phyloP scores from a whole-genome alignment of 768 basidiomycete species.

The Gloeostereum incarnatum region DNA sequence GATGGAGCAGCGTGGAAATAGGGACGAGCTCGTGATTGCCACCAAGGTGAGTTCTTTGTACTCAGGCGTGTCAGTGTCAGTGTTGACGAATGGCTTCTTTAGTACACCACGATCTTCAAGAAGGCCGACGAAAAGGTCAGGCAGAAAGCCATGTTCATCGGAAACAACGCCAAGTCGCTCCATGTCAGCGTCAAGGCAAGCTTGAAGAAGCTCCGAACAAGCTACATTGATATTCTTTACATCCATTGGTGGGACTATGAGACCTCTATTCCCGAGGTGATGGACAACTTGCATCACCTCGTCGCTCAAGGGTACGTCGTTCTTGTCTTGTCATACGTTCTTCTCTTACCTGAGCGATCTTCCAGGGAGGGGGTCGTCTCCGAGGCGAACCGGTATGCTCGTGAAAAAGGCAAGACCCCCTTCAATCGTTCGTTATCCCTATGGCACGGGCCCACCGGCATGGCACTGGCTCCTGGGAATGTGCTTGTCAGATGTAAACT shows the following conservation, averaged over 20 bases:
- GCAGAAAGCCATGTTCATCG: slow-evolving; percentile 30
- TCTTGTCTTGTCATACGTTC: slow-evolving; percentile 12
- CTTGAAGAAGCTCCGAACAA: slow-evolving; percentile 29
- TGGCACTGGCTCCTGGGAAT: slow-evolving; percentile 28
- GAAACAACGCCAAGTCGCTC: slow-evolving; percentile 38
- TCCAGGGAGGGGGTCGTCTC: slow-evolving; percentile 30
- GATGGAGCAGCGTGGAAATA: slow-evolving; percentile 32
- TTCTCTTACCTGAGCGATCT: too few species aligned
- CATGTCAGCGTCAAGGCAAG: slow-evolving; percentile 23
- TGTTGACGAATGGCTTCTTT: not conserved
- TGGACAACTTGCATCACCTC: slow-evolving; percentile 30
- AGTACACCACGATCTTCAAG: slow-evolving; percentile 24
- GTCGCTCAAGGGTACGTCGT: slow-evolving; percentile 34
- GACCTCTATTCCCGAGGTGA: slow-evolving; percentile 36
- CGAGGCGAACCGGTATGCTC: slow-evolving; percentile 30
- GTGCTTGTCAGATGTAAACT: slow-evolving; percentile 20
- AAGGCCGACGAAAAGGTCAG: slow-evolving; percentile 12
- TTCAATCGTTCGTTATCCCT: slow-evolving; percentile 36
- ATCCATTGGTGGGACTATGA: slow-evolving; percentile 37
- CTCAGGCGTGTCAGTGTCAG: too few species aligned
- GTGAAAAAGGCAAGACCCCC: slow-evolving; percentile 27
- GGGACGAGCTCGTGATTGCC: slow-evolving; percentile 40
- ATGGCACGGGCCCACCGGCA: slow-evolving; percentile 19
- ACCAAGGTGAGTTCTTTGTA: slow-evolving; percentile 26
- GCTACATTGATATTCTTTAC: slow-evolving; percentile 36